A percentile compares a stretch with the other conserved stretches of the same genome.
These are phyloP conservation scores for Naematelia aurantialba DNA, from an alignment of 768 basidiomycete species.

Conservation along the genomic window DNA sequence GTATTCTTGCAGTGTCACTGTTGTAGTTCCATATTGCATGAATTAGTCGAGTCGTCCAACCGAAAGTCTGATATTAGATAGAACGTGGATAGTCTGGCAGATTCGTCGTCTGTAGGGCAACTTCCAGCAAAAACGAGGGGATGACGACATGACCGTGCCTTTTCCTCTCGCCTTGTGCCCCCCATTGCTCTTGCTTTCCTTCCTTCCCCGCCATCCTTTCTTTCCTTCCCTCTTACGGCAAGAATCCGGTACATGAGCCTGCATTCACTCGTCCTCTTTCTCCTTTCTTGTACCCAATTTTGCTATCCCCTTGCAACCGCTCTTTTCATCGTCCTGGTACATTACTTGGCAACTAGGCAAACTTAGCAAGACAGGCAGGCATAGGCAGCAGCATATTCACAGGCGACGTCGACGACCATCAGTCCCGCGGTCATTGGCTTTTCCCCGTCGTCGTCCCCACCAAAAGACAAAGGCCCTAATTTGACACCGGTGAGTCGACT, in stretches of 20 bases:
- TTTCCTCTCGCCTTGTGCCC: no score
- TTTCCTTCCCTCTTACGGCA: background rate
- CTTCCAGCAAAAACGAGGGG: background rate
- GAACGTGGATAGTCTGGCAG: no score
- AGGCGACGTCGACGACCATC: no score
- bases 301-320: background rate
- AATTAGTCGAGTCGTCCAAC: background rate
- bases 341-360: no score
- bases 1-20: no score
- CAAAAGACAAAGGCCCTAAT: background rate
- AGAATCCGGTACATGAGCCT: background rate
- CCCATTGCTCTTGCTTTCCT: background rate
- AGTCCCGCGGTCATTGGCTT: no score
- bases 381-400: no score
- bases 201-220: no score
- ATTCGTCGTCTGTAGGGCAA: no score
- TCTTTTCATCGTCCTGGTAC: background rate
- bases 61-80: no score
- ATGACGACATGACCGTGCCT: background rate
- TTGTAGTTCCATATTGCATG: constrained; percentile 3
- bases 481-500: background rate
- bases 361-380: no score
- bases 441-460: background rate
- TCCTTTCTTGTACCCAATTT: background rate
- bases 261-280: background rate